A percentile compares a stretch with the other conserved stretches of the same genome.
Conservation (phyloP, 2,329 filamentous ascomycete genomes). For the Ophiocordyceps camponoti-floridani region DNA sequence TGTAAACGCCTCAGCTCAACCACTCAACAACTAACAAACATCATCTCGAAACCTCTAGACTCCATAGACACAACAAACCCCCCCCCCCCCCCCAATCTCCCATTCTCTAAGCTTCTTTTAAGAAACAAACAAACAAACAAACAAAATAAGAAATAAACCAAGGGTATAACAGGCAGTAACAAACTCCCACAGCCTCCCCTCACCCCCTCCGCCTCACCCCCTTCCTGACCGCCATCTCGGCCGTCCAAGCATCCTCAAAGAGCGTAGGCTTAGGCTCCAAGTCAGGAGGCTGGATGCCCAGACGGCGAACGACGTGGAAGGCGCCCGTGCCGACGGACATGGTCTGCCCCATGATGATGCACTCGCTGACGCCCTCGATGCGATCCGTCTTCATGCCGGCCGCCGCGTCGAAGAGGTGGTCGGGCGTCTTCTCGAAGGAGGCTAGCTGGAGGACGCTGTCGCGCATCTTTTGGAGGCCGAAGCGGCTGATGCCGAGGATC, state of each 20-base stretch:
- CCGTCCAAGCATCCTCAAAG: conserved; percentile 53
- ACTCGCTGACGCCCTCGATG: conserved; percentile 88
- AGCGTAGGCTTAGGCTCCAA: conserved; percentile 40
- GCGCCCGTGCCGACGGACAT: conserved; percentile 83
- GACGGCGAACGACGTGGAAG: conserved; percentile 68
- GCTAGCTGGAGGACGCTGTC: conserved; percentile 98
- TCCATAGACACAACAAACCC: too few species aligned
- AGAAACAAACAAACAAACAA: too few species aligned
- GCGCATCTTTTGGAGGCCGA: conserved; percentile 95
- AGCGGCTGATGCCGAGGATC: conserved; percentile 90
- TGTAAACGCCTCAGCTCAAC: too few species aligned
- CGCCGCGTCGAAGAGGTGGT: conserved; percentile 91
- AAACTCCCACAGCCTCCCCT: not conserved
- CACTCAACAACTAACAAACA: too few species aligned
- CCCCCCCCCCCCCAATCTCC: too few species aligned
- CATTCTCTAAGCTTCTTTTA: too few species aligned
- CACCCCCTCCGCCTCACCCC: conserved; percentile 1
- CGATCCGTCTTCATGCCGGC: conserved; percentile 80
- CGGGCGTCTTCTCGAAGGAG: conserved; percentile 98
- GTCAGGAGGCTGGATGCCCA: conserved; percentile 47
- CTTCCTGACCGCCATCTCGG: conserved; percentile 6
- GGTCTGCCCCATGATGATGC: conserved; percentile 95
- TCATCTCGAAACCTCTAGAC: too few species aligned
- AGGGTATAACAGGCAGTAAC: too few species aligned
- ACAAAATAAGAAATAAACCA: too few species aligned